Evolutionary conservation across 164 flowering plant genomes (phyloP).

Genomic region (Warburgia ugandensis): DNA sequence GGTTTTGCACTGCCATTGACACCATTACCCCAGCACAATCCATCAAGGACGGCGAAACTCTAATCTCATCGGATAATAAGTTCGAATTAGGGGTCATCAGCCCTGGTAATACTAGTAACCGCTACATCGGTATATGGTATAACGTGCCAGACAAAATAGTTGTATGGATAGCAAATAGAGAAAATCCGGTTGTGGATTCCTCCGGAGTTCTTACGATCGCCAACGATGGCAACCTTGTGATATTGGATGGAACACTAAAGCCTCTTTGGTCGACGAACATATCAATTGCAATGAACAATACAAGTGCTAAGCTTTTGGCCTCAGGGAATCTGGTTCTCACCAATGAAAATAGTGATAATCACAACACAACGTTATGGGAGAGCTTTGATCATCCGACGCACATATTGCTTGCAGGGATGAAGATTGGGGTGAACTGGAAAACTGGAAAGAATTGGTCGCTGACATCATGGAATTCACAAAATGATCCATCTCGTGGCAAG

Average conservation of each 20-base stretch:
- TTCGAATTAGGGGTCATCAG: conserved; percentile 10
- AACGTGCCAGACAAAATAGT: conserved; percentile 5
- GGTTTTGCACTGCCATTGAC: too few relatives aligned
- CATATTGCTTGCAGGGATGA: conserved; percentile 2
- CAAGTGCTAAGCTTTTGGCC: conserved; percentile 15
- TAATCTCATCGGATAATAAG: conserved; percentile 1
- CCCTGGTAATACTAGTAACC: conserved; percentile 3
- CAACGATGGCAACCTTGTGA: conserved; percentile 16
- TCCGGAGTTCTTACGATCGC: conserved; percentile 7
- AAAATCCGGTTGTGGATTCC: conserved; percentile 15
- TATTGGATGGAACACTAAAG: conserved; percentile 15
- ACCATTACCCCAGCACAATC: too few relatives aligned
- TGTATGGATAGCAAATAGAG: conserved; percentile 43
- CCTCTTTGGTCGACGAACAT: conserved; percentile 21
- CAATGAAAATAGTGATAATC: too few relatives aligned
- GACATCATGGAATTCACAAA: conserved; percentile 5
- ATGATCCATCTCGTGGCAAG: conserved; percentile 10
- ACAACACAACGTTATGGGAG: conserved; percentile 2
- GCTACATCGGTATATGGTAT: conserved; percentile 13
- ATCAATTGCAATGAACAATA: background rate
- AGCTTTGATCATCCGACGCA: conserved; percentile 11
- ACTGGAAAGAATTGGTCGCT: background rate
- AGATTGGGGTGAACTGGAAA: background rate
- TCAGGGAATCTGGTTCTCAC: conserved; percentile 26
- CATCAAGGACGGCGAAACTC: too few relatives aligned